Percentiles rank a stretch among this genome's conserved stretches.
phyloP scores from a whole-genome alignment of 345 rosid species.

The Eucalyptus lansdowneana region DNA sequence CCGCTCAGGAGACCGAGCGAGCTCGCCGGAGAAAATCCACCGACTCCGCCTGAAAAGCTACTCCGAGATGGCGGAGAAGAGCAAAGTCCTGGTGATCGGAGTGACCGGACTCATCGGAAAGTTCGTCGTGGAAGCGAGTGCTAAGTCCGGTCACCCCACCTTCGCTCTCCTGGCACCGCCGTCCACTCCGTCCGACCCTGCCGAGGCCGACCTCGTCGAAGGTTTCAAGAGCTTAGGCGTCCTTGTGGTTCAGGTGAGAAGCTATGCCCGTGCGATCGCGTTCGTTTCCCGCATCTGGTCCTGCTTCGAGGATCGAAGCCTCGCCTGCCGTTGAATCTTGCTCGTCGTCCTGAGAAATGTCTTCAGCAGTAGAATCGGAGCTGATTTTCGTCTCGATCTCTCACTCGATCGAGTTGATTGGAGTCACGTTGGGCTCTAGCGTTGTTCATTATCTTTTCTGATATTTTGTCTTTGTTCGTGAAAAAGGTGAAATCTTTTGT shows the following conservation, averaged over 20 bases:
- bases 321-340: not conserved
- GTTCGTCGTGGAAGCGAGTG: not conserved
- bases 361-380: not conserved
- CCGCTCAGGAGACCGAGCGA: not conserved
- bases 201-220: not conserved
- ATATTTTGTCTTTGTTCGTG: not conserved
- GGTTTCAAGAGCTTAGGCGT: not conserved
- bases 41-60: not conserved
- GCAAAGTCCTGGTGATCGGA: not conserved
- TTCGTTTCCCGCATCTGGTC: not conserved
- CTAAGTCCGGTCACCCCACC: constrained; percentile 1
- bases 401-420: not conserved
- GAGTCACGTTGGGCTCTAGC: not conserved
- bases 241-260: not conserved
- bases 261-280: not conserved
- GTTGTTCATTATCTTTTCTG: not conserved
- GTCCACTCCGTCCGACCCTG: not conserved
- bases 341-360: not conserved
- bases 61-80: not conserved
- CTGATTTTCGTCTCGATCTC: not conserved
- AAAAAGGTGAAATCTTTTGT: not conserved
- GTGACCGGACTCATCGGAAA: constrained; percentile 4
- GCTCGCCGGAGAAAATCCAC: not conserved
- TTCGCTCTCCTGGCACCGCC: not conserved
- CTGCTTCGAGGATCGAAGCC: not conserved